Evolutionary conservation across 1,139 yeast species (phyloP), one percentile per base, ranked within the genome.

Genomic region (Yamadazyma spencermartinsiae): DNA sequence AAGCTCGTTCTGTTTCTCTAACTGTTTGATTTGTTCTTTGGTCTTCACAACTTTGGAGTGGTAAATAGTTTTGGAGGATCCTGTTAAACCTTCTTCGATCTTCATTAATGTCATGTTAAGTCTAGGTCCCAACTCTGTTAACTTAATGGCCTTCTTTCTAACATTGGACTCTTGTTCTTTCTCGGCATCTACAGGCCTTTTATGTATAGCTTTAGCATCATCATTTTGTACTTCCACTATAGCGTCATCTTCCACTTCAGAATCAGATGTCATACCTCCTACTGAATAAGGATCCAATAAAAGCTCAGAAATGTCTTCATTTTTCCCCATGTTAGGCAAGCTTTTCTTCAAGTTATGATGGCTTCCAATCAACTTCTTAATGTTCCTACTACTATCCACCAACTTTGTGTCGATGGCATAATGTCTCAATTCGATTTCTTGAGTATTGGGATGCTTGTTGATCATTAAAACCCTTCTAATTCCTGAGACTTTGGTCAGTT

Each of bases 61-160:
- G 63, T 85, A 87, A 45, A 94, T 63, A 13, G 94, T 87, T 65
- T 88, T 89, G 20, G 73, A 66, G 4, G 72, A 56, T 35, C 98
- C 98, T 3, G 78, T 70, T 35, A 90, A 78, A 13, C 95, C 96
- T 58, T 92, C 98, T 63, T 92, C 98, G 43, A 94, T 86, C 66
- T 94, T 94, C 40, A 85, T 69, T 45, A 92, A 70, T 36, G 80
- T 69, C 63, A 94, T 70, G 50, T 79, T 80, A 61, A 94, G 64
- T 49, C 99, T 76, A 26, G 99, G 99, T 0, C 99, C 99, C 40
- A 90, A 69, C 63, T 94, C 99, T 1, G 92, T 86, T 43, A 94
- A 72, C 58, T 89, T 89, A 50, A 94, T 87, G 2, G 98, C 98
- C 52, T 87, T 80, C 66, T 89, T 89, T 47, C 82, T 79, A 20